Conservation (phyloP, 2,329 filamentous ascomycete species). For the Trichothecium roseum region DNA sequence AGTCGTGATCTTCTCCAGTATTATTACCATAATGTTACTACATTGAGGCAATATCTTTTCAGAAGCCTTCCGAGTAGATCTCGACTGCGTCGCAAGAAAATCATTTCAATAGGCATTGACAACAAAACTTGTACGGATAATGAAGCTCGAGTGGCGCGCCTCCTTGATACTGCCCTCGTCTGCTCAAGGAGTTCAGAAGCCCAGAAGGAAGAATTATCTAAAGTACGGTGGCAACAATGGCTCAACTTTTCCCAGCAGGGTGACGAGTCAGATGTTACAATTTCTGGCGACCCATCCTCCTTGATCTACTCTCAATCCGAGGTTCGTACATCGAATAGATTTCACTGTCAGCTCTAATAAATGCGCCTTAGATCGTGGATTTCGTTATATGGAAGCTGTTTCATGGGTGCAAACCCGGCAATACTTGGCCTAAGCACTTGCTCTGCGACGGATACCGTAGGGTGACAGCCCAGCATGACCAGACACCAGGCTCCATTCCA, state of each 20-base stretch:
- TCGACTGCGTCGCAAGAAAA: constrained; percentile 48
- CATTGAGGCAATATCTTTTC: constrained; percentile 62
- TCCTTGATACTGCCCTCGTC: constrained; percentile 64
- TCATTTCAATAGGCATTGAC: constrained; percentile 31
- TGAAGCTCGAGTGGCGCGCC: constrained; percentile 34
- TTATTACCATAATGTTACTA: constrained; percentile 56
- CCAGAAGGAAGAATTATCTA: constrained; percentile 11
- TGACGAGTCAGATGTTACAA: constrained; percentile 45
- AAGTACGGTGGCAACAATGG: constrained; percentile 44
- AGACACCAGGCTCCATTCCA: constrained; percentile 39
- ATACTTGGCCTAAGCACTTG: constrained; percentile 54
- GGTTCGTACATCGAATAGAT: constrained; percentile 27
- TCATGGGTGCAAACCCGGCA: constrained; percentile 37
- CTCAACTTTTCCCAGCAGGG: constrained; percentile 50
- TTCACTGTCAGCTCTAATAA: constrained; percentile 6
- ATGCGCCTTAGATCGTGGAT: constrained; percentile 54
- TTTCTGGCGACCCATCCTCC: constrained; percentile 33
- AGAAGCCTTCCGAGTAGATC: constrained; percentile 56
- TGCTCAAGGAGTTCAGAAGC: constrained; percentile 31
- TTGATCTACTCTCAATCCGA: constrained; percentile 50
- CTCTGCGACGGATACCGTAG: constrained; percentile 76
- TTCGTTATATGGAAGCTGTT: constrained; percentile 73
- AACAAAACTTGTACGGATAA: constrained; percentile 12
- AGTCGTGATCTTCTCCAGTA: constrained; percentile 55
- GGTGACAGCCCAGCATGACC: constrained; percentile 18